Evolutionary conservation across 106 monocot species (phyloP), one percentile per base, ranked within the genome.

Genomic region (Platanthera zijinensis): DNA sequence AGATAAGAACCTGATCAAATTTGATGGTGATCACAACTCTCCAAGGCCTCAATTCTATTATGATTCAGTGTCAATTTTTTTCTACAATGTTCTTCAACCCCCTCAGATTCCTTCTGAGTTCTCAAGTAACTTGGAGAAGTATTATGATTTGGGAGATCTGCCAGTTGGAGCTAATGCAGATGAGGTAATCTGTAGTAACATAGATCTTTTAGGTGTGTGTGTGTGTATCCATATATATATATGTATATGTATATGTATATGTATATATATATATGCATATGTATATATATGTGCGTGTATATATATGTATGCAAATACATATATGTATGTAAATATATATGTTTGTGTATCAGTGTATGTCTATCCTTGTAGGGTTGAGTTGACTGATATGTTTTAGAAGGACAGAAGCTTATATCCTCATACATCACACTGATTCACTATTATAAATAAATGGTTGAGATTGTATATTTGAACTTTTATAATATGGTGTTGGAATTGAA

Each of bases 1-100:
- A 46, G 93, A 97, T 79, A 97, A 91, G 80, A 97, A 94, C 76
- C 83, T 94, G 25, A 94, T 97, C 73, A 97, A 90, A 84, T 97
- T 97, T 91, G 97, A 88, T 46, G 97, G 97, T 12, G 89, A 97
- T 75, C 97, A 97, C 79, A 97, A 97, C 74, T 91, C 97, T 12
- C 87, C 94, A 2, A 89, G 97, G 66, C 97, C 97, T 51, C 91
- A 93, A 48, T 94, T 97, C 72, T 97, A 91, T 57, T 97, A 97
- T 79, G 97, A 93, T 81, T 97, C 97, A 68, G 97, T 97, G 82
- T 93, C 94, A 48, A 94, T 97, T 50, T 97, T 97, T 80, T 97
- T 97, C 67, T 91, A 97, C 78, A 97, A 97, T 83, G 97, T 91
- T 30, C 89, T 97, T 78, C 93, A 77, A 5, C 97, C 96, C 19